phyloP scores from a whole-genome alignment of 129 eudicot species.

The Lactuca saligna region DNA sequence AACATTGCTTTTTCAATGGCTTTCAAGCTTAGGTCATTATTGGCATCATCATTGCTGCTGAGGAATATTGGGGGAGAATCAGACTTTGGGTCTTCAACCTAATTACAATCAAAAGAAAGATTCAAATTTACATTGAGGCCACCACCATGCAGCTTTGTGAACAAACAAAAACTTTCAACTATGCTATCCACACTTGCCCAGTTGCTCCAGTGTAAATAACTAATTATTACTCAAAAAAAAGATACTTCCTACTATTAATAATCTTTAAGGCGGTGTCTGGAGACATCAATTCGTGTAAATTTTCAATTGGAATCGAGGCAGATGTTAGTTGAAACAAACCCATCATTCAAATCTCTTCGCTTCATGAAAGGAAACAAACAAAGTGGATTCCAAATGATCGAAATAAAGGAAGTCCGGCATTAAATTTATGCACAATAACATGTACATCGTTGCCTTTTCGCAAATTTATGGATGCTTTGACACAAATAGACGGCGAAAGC shows the following conservation, averaged over 20 bases:
- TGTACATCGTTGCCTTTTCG: background rate
- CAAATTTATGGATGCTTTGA: background rate
- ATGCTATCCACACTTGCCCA: background rate
- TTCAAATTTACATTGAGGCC: background rate
- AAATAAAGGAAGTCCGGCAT: background rate
- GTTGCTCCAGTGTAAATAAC: background rate
- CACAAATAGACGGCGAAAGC: background rate
- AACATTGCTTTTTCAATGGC: conserved; percentile 56
- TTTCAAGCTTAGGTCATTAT: conserved; percentile 75
- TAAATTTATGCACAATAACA: background rate
- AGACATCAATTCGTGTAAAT: conserved; percentile 4
- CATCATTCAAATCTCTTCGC: background rate
- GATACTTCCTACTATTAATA: background rate
- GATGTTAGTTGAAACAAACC: background rate
- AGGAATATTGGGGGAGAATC: conserved; percentile 17
- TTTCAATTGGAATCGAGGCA: background rate
- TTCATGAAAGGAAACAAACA: conserved; percentile 15
- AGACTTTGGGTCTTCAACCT: conserved; percentile 14
- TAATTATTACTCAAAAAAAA: background rate
- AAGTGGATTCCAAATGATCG: background rate
- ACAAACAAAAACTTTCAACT: background rate
- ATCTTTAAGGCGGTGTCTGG: background rate
- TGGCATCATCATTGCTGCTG: conserved; percentile 55
- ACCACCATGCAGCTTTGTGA: background rate
- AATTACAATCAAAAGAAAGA: background rate